A percentile compares a stretch with the other conserved stretches of the same genome.
Conservation (phyloP, 352 stramenopile genomes). For the Globisporangium heterothallicum region DNA sequence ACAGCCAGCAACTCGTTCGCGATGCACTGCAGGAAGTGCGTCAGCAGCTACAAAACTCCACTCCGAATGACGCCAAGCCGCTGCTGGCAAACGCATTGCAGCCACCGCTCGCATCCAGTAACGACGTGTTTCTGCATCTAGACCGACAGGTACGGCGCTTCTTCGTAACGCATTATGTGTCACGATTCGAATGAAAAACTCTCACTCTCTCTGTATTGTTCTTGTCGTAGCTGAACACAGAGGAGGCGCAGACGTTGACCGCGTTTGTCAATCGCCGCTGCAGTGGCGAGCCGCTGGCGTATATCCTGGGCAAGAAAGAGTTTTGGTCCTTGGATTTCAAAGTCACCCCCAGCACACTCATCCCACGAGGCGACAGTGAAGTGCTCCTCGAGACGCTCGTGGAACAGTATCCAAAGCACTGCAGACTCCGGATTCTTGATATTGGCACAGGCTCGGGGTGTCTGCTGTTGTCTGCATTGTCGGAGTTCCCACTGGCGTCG, state of each 20-base stretch:
- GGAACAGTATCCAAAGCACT: conserved; percentile 31
- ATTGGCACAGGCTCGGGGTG: conserved; percentile 68
- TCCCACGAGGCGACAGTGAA: conserved; percentile 79
- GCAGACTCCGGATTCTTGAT: conserved; percentile 50
- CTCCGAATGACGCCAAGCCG: conserved; percentile 38
- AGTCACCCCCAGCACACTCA: conserved; percentile 58
- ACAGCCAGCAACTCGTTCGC: conserved; percentile 10
- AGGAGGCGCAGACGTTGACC: conserved; percentile 26
- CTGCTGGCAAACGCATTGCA: conserved; percentile 46
- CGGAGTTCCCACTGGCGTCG: conserved; percentile 45
- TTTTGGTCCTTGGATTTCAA: conserved; percentile 70
- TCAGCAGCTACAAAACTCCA: conserved; percentile 8
- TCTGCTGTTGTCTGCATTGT: conserved; percentile 54
- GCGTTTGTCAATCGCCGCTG: conserved; percentile 19
- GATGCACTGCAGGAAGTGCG: conserved; percentile 9
- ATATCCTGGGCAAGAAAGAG: conserved; percentile 55
- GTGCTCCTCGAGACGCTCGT: conserved; percentile 67
- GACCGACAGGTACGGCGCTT: conserved; percentile 41
- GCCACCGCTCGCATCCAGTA: conserved; percentile 31
- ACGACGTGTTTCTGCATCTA: conserved; percentile 52
- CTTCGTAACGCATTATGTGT: no score
- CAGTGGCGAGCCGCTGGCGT: conserved; percentile 64
- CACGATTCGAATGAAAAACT: no score
- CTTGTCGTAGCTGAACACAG: conserved; percentile 23
- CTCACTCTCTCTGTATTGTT: background rate